Conservation (phyloP, 139 green algal species). For the Spirogloea muscicola region DNA sequence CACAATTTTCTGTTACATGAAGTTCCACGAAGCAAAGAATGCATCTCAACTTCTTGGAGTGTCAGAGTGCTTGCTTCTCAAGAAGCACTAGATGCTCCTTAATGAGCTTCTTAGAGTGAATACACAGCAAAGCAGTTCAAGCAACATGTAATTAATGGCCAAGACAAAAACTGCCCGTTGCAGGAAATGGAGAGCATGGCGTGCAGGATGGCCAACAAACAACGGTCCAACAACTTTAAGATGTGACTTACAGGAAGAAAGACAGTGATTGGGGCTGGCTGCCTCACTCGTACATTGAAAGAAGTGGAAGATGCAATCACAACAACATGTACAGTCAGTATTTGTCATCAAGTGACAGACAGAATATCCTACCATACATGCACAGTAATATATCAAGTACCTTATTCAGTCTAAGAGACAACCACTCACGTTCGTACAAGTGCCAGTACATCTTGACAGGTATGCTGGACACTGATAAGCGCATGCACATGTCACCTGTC, state of each 20-base stretch:
- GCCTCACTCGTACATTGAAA: background rate
- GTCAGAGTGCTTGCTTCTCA: no score
- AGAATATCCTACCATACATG: no score
- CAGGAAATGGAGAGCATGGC: background rate
- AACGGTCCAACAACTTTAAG: background rate
- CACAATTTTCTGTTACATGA: conserved; percentile 60
- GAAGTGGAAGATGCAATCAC: background rate
- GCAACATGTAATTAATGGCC: no score
- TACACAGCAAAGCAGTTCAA: no score
- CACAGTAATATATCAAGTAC: no score
- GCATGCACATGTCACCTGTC: no score
- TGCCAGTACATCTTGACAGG: no score
- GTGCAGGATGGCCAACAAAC: background rate
- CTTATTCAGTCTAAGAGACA: no score
- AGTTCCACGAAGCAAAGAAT: background rate
- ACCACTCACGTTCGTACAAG: no score
- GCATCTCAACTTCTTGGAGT: background rate
- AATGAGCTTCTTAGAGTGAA: no score
- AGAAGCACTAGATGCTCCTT: no score
- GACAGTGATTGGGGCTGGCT: background rate
- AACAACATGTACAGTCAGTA: background rate
- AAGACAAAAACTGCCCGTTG: background rate
- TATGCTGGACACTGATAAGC: background rate
- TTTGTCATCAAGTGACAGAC: background rate
- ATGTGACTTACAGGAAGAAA: background rate